Conservation (phyloP, 805 yeast species). For the Starmerella etchellsii region DNA sequence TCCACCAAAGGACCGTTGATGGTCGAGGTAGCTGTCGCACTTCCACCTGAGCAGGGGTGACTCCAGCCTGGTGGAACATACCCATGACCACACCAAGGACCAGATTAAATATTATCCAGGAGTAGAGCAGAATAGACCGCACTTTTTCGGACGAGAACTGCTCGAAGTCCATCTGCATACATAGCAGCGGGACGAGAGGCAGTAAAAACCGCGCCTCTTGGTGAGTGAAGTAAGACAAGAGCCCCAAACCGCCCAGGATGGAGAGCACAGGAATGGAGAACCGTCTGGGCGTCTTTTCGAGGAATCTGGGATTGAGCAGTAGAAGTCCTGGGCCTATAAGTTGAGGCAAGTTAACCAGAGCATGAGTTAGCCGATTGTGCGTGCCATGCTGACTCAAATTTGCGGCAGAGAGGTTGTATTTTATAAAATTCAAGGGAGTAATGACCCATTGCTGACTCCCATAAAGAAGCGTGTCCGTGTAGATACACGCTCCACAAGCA, state of each 20-base stretch:
- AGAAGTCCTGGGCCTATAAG: constrained; percentile 66
- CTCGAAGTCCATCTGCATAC: constrained; percentile 36
- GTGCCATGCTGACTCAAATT: constrained; percentile 72
- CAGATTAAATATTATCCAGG: constrained; percentile 57
- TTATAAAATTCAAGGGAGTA: constrained; percentile 64
- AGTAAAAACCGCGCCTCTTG: constrained; percentile 83
- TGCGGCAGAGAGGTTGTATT: constrained; percentile 46
- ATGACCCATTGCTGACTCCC: constrained; percentile 31
- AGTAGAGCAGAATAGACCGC: constrained; percentile 19
- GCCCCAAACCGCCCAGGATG: constrained; percentile 44
- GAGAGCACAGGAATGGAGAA: constrained; percentile 46
- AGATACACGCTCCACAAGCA: constrained; percentile 31
- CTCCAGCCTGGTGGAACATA: constrained; percentile 78
- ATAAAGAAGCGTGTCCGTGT: constrained; percentile 43
- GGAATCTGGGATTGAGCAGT: constrained; percentile 33
- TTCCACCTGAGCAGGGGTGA: constrained; percentile 46
- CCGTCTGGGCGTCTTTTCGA: background rate
- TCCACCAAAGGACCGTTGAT: constrained; percentile 64
- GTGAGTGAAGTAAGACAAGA: constrained; percentile 69
- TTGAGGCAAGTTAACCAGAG: constrained; percentile 64
- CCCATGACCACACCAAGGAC: constrained; percentile 59
- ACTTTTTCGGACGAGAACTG: constrained; percentile 10
- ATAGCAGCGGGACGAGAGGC: constrained; percentile 64
- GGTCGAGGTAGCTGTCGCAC: constrained; percentile 22
- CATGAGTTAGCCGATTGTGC: constrained; percentile 66